Conservation (phyloP, 2,329 filamentous ascomycete genomes). For the Exophiala sp. region DNA sequence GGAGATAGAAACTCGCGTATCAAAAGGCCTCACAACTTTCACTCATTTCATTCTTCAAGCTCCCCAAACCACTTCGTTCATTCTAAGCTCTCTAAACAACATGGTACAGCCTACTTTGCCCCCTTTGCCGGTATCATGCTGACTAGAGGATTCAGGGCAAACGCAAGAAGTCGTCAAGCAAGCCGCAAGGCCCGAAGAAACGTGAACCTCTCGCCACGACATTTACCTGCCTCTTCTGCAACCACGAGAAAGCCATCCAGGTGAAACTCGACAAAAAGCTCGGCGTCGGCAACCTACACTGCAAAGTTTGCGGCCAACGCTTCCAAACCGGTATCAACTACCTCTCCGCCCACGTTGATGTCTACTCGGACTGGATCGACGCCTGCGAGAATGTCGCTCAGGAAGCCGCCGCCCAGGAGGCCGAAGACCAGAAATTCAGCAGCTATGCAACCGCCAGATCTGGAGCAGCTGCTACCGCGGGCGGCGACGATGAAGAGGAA, state of each 20-base stretch:
- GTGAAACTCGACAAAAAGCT: slow-evolving; percentile 93
- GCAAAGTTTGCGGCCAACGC: slow-evolving; percentile 87
- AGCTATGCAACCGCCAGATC: slow-evolving; percentile 30
- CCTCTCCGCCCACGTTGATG: slow-evolving; percentile 75
- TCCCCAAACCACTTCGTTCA: no score
- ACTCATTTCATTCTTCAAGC: no score
- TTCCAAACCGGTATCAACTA: slow-evolving; percentile 94
- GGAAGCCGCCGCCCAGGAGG: slow-evolving; percentile 42
- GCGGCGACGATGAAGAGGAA: slow-evolving; percentile 32
- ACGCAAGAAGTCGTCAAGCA: slow-evolving; percentile 78
- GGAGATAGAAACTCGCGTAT: no score
- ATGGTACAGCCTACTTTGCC: neutral
- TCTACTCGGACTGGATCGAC: slow-evolving; percentile 98
- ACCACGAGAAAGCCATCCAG: slow-evolving; percentile 86
- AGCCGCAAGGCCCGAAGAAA: slow-evolving; percentile 38
- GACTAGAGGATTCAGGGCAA: slow-evolving; percentile 60
- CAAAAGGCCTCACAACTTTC: no score
- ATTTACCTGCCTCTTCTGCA: slow-evolving; percentile 98
- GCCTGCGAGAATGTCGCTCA: slow-evolving; percentile 73
- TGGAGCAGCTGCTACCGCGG: slow-evolving; percentile 21
- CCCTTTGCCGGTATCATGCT: neutral
- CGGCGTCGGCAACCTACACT: slow-evolving; percentile 76
- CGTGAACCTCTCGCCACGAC: slow-evolving; percentile 54
- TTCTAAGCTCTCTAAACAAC: no score
- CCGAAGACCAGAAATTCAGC: slow-evolving; percentile 30